Conservation (phyloP, 495 filamentous ascomycete genomes). For the Penicillium alfredii region DNA sequence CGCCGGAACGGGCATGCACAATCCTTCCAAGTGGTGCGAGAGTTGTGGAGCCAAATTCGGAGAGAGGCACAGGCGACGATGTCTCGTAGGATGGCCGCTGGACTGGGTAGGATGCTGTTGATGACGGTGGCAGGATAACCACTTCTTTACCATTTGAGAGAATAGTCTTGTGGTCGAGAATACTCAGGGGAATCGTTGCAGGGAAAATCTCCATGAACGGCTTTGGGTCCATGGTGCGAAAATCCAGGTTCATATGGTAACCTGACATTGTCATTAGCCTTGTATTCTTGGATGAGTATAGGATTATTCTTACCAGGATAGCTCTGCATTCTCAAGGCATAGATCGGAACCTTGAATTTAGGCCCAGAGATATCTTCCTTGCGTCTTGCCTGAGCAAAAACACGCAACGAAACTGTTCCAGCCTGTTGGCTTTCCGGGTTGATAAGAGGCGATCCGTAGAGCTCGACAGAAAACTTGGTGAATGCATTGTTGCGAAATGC, state of each 20-base stretch:
- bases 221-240: slow-evolving; percentile 11
- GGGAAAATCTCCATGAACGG: slow-evolving; percentile 16
- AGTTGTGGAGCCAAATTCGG: slow-evolving; percentile 10
- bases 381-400: slow-evolving; percentile 15
- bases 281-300: too few relatives aligned
- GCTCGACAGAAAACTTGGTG: slow-evolving; percentile 14
- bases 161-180: background rate
- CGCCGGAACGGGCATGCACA: slow-evolving; percentile 24
- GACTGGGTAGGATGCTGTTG: slow-evolving; percentile 1
- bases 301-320: too few relatives aligned
- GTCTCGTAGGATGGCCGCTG: slow-evolving; percentile 8
- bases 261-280: too few relatives aligned
- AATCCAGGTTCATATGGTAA: slow-evolving; percentile 7
- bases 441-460: slow-evolving; percentile 10
- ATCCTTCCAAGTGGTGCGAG: slow-evolving; percentile 16
- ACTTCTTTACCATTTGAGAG: too few relatives aligned
- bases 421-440: slow-evolving; percentile 17
- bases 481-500: slow-evolving; percentile 12
- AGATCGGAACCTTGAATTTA: slow-evolving; percentile 19
- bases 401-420: slow-evolving; percentile 11
- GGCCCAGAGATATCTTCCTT: slow-evolving; percentile 11
- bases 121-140: background rate
- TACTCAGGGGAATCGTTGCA: slow-evolving; percentile 12
- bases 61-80: background rate
- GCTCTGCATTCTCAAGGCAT: slow-evolving; percentile 27